Conservation (phyloP, 768 basidiomycete species). For the Collybiopsis luxurians region DNA sequence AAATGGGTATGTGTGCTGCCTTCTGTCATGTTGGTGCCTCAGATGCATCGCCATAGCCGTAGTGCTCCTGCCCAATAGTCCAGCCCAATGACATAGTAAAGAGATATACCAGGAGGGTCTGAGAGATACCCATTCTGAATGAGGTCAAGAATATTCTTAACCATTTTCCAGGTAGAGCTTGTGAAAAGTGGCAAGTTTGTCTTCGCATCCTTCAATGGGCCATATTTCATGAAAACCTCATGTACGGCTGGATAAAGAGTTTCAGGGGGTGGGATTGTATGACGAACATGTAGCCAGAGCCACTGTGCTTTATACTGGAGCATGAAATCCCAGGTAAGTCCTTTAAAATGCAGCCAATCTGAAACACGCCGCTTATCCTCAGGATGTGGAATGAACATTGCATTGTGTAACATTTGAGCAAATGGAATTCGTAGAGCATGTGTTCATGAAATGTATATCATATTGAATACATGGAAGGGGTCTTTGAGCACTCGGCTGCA, state of each 20-base stretch:
- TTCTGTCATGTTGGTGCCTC: conserved; percentile 15
- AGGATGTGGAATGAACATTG: too few relatives aligned
- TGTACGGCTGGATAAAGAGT: conserved; percentile 8
- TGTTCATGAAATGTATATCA: conserved; percentile 19
- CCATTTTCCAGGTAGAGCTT: conserved; percentile 6
- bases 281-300: conserved; percentile 4
- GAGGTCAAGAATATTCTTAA: conserved; percentile 10
- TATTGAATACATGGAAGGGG: conserved; percentile 24
- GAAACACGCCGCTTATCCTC: conserved; percentile 13
- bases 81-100: conserved; percentile 6
- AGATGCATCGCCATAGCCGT: conserved; percentile 8
- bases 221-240: conserved; percentile 10
- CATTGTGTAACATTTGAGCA: conserved; percentile 17
- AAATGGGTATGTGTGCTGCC: conserved; percentile 14
- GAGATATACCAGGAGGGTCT: conserved; percentile 10
- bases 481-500: conserved; percentile 26
- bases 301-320: conserved; percentile 7
- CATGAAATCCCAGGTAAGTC: neutral
- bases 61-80: conserved; percentile 9
- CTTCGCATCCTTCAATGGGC: conserved; percentile 12
- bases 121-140: conserved; percentile 12
- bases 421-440: conserved; percentile 25
- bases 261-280: conserved; percentile 13
- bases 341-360: neutral
- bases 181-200: too few relatives aligned